phyloP scores from a whole-genome alignment of 1,284 basidiomycete genomes.

The Polyporus tsugae region DNA sequence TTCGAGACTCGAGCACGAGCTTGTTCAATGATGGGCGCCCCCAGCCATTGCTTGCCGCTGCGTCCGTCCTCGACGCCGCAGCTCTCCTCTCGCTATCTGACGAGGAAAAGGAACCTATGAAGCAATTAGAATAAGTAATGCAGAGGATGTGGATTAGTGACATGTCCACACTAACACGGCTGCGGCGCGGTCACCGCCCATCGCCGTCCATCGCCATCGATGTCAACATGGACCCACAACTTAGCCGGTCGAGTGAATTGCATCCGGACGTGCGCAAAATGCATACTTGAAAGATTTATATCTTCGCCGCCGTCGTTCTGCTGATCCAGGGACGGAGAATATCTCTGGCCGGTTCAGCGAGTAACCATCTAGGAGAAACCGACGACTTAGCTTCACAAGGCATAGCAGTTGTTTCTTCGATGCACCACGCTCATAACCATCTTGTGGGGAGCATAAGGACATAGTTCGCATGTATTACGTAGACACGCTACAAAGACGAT shows the following conservation, averaged over 20 bases:
- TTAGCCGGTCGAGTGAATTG: background rate
- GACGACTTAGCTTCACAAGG: background rate
- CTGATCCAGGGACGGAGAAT: background rate
- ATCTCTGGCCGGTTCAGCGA: background rate
- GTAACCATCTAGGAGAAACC: background rate
- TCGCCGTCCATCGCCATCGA: constrained; percentile 8
- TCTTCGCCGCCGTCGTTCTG: background rate
- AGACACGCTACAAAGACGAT: background rate
- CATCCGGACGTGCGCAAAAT: background rate
- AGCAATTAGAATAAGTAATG: background rate
- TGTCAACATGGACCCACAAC: constrained; percentile 32
- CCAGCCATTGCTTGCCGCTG: background rate
- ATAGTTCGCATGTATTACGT: constrained; percentile 12
- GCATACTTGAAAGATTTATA: background rate
- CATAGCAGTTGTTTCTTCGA: background rate
- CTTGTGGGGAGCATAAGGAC: background rate
- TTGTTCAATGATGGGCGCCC: background rate
- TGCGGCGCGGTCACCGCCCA: constrained; percentile 10
- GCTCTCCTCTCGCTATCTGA: background rate
- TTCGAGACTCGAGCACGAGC: background rate
- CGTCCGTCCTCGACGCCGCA: background rate
- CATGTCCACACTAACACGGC: background rate
- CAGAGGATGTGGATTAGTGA: background rate
- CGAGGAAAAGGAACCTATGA: background rate
- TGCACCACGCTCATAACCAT: background rate